These are phyloP conservation scores for Xylariaceae sp. DNA, from an alignment of 2,329 filamentous ascomycete genomes.

Conservation along the genomic window DNA sequence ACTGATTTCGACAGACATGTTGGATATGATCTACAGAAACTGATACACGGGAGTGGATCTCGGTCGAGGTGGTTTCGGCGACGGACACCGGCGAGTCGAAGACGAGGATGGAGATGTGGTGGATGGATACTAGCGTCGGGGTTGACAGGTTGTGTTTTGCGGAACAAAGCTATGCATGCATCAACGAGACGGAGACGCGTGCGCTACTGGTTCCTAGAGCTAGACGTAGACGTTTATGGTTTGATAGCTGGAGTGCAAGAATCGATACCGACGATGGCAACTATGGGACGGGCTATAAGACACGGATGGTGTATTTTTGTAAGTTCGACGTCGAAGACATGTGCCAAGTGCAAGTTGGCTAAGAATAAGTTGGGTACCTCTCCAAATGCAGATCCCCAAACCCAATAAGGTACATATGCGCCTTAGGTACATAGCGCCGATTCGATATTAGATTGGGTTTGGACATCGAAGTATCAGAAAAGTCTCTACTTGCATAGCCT, in stretches of 20 bases:
- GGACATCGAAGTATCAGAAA: too few species aligned
- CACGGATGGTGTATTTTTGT: conserved; percentile 21
- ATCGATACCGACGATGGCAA: neutral
- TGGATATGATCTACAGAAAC: conserved; percentile 27
- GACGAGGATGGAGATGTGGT: neutral
- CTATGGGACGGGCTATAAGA: conserved; percentile 10
- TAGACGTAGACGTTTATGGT: too few species aligned
- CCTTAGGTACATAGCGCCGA: neutral
- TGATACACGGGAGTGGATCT: neutral
- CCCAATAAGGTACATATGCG: neutral
- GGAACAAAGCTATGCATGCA: neutral
- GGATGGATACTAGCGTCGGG: neutral
- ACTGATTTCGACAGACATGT: conserved; percentile 93
- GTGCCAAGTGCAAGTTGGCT: neutral
- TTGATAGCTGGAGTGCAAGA: neutral
- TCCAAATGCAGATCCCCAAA: neutral
- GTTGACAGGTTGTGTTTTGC: conserved; percentile 11
- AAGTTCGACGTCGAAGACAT: conserved; percentile 18
- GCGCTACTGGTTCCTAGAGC: too few species aligned
- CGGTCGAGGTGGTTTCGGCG: neutral
- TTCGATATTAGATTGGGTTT: neutral
- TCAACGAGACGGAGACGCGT: neutral
- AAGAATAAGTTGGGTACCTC: conserved; percentile 2
- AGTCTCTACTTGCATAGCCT: too few species aligned
- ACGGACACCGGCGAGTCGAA: neutral